A percentile compares a stretch with the other conserved stretches of the same genome.
Conservation (phyloP, 495 filamentous ascomycete species). For the Podospora bellae-mahoneyi region DNA sequence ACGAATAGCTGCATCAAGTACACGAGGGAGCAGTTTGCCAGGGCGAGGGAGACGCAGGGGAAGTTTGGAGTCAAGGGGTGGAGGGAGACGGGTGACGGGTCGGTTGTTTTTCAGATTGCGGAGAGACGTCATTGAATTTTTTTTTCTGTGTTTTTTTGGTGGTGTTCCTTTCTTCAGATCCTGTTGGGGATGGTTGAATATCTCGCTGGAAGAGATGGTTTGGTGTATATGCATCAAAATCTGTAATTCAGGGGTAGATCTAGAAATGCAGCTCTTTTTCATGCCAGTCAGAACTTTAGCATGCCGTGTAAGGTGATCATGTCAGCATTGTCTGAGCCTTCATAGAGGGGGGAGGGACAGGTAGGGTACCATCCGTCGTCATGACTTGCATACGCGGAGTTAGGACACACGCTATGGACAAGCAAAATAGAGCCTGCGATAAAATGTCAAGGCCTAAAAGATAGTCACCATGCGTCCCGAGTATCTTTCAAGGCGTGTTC, state of each 20-base stretch:
- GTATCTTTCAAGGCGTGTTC: too few species aligned
- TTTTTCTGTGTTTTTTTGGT: neutral
- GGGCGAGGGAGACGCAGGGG: neutral
- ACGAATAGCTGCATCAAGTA: constrained; percentile 7
- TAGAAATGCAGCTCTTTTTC: neutral
- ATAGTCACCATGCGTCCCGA: too few species aligned
- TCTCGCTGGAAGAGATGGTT: neutral
- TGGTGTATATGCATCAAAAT: neutral
- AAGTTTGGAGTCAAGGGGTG: constrained; percentile 1
- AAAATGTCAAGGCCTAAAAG: too few species aligned
- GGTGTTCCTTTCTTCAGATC: neutral
- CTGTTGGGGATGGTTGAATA: neutral
- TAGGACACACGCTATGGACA: neutral
- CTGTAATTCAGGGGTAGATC: neutral
- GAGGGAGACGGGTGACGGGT: constrained; percentile 2
- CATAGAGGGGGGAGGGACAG: too few species aligned
- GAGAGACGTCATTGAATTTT: neutral
- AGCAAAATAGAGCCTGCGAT: neutral
- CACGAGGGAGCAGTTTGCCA: neutral
- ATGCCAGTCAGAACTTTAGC: too few species aligned
- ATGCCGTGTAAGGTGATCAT: too few species aligned
- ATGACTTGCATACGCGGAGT: neutral
- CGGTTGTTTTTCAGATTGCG: constrained; percentile 6
- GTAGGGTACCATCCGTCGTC: neutral
- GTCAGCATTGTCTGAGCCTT: too few species aligned